Base-by-base conservation (phyloP, 2,329 filamentous ascomycete genomes). In the Fusarium pininemorale region DNA sequence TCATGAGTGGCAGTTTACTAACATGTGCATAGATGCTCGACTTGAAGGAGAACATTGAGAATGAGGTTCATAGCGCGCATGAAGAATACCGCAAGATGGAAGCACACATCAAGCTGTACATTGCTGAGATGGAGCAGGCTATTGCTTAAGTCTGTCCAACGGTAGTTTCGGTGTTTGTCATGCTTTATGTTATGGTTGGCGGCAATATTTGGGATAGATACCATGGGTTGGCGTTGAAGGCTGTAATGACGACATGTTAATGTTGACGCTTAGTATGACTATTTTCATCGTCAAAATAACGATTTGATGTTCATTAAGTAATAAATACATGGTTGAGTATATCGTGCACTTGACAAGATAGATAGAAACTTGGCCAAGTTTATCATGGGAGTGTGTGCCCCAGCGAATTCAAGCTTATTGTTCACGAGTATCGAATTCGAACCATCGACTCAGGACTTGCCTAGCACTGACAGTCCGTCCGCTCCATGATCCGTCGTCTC, bases 11-110 rank as follows among this genome's bases (percentile, higher is more conserved):
- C 22, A 53, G 5, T 9, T 60, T 51, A 16, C 82, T 69, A 77
- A 74, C 80, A 79, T n/a, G 32, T 11, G 20, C 6, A 39, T 72
- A 98, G 95, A 99, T 98, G 96, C 91, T 93, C 54, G 96, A 99
- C 83, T 88, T 99, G 76, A 98, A 98, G 81, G 96, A 98, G 82
- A 97, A 96, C 78, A 98, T 99, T 72, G 96, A 98, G 81, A 95
- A 92, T 70, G 96, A 99, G 83, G 92, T 98, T 14, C 94, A 96
- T 80, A 90, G 90, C 63, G 95, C 96, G 2, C 91, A 97, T 78
- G 95, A 97, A 75, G 94, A 98, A 85, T 99, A 98, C 83, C 89
- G 97, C 81, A 98, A 98, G 90, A 93, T 99, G 90, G 96, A 98
- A 83, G 92, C 94, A 42, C 96, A 99, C 81, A 97, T 99, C 82